These are phyloP conservation scores for Zasmidium citrigriseum DNA, from an alignment of 2,329 filamentous ascomycete species.

Conservation along the genomic window DNA sequence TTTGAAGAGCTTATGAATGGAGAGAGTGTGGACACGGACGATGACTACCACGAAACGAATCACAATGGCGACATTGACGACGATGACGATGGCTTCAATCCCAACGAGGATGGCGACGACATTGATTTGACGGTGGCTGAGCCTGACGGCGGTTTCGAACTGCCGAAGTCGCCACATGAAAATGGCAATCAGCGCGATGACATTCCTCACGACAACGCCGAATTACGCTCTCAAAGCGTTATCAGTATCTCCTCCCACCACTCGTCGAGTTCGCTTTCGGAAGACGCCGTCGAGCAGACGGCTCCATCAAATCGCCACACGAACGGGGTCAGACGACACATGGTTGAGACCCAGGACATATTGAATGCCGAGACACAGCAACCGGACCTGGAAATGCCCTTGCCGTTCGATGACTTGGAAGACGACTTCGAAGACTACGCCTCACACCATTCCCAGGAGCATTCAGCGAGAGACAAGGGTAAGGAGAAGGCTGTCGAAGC, in stretches of 20 bases:
- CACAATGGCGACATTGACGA: constrained; percentile 14
- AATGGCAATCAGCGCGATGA: not conserved
- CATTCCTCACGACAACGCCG: not conserved
- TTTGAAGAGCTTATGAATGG: not conserved
- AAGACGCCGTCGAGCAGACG: not conserved
- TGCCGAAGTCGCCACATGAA: not conserved
- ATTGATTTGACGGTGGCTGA: constrained; percentile 30
- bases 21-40: not conserved
- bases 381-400: constrained; percentile 31
- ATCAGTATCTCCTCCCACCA: constrained; percentile 6
- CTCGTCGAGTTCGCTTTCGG: constrained; percentile 8
- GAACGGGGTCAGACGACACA: not conserved
- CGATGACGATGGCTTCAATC: no score
- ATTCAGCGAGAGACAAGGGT: not conserved
- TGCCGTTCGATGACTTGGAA: constrained; percentile 22
- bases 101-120: constrained; percentile 11
- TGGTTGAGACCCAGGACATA: constrained; percentile 36
- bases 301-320: not conserved
- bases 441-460: not conserved
- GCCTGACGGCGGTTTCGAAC: constrained; percentile 28
- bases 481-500: constrained; percentile 7
- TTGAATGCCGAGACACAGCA: constrained; percentile 33
- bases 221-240: not conserved
- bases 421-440: constrained; percentile 19
- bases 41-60: not conserved